Conservation (phyloP, 495 filamentous ascomycete species). For the Penicillium herquei region DNA sequence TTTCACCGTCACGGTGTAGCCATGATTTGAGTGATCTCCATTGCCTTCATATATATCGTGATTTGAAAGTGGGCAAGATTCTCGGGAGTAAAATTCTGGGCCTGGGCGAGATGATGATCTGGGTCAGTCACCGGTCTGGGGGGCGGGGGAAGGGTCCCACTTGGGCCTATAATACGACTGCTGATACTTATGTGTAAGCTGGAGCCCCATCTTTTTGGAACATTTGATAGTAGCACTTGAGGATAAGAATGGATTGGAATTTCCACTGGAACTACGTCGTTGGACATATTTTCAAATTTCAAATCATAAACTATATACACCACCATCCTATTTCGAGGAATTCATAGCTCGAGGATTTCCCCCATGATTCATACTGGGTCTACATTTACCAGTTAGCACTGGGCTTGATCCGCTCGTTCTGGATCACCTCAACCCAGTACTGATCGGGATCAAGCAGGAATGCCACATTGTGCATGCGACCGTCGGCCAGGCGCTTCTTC, state of each 20-base stretch:
- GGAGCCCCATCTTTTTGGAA: slow-evolving; percentile 4
- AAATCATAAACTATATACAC: neutral
- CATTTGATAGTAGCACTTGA: neutral
- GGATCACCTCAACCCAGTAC: slow-evolving; percentile 90
- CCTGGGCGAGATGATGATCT: slow-evolving; percentile 9
- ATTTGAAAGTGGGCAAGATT: neutral
- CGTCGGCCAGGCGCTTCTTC: slow-evolving; percentile 93
- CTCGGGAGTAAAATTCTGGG: neutral
- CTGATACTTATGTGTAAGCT: slow-evolving; percentile 7
- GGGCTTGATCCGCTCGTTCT: slow-evolving; percentile 57
- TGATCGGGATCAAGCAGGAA: slow-evolving; percentile 91
- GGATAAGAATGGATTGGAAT: no score
- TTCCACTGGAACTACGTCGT: no score
- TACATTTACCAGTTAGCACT: slow-evolving; percentile 30
- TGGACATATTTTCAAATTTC: neutral
- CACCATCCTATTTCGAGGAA: neutral
- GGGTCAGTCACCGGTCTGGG: neutral
- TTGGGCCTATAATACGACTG: slow-evolving; percentile 17
- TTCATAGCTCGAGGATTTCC: no score
- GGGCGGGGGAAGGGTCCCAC: slow-evolving; percentile 21
- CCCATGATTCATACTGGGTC: neutral
- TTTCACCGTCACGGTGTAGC: neutral
- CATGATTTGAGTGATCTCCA: neutral
- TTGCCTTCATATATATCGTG: neutral
- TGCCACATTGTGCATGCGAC: slow-evolving; percentile 91